Evolutionary conservation across 176 grass and related monocot species (phyloP).

Genomic region (Olyra latifolia): DNA sequence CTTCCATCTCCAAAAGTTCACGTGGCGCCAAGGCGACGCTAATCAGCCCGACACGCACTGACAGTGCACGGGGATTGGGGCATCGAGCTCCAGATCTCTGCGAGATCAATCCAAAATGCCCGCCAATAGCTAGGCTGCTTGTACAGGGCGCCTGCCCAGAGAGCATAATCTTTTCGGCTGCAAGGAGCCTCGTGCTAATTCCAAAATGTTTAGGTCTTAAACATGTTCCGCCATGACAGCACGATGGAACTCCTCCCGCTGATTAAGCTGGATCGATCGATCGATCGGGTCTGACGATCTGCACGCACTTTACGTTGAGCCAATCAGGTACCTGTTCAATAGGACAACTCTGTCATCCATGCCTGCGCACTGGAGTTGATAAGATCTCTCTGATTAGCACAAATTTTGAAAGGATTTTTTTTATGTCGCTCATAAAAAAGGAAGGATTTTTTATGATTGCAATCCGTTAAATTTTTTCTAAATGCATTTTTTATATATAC

Average conservation of each 20-base stretch:
- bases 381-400: too few species aligned
- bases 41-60: conserved; percentile 11
- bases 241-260: neutral
- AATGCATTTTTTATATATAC: too few species aligned
- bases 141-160: neutral
- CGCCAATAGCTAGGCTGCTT: neutral
- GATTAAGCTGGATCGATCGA: neutral
- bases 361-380: neutral
- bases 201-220: conserved; percentile 35
- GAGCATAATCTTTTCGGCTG: neutral
- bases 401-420: too few species aligned
- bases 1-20: conserved; percentile 28
- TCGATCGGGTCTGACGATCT: neutral
- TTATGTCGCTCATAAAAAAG: too few species aligned
- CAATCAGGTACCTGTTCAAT: too few species aligned
- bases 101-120: neutral
- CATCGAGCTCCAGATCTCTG: conserved; percentile 12
- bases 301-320: conserved; percentile 24
- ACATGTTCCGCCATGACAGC: conserved; percentile 3
- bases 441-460: too few species aligned
- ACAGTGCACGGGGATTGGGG: neutral
- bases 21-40: conserved; percentile 8
- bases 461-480: too few species aligned
- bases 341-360: neutral
- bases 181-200: conserved; percentile 42